phyloP scores from a whole-genome alignment of 129 eudicot species.

The Glebionis coronaria region DNA sequence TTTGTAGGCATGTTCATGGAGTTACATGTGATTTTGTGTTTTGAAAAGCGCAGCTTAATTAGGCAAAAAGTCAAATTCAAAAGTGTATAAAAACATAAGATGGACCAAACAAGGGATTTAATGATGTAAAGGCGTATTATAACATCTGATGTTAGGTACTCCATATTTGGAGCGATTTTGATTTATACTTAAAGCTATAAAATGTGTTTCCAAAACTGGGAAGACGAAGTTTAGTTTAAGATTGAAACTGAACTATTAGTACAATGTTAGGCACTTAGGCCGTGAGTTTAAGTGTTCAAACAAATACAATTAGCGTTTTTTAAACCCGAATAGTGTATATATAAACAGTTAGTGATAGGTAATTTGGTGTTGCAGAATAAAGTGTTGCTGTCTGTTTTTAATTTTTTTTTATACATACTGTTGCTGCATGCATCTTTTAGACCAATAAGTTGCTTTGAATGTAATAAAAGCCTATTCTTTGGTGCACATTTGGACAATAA shows the following conservation, averaged over 20 bases:
- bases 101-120: background rate
- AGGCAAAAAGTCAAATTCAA: background rate
- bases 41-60: background rate
- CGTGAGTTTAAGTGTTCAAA: no score
- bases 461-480: constrained; percentile 16
- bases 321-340: no score
- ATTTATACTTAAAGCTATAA: background rate
- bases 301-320: no score
- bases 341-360: no score
- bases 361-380: no score
- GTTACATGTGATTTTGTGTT: background rate
- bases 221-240: no score
- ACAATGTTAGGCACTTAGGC: no score
- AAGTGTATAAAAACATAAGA: background rate
- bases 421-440: constrained; percentile 16
- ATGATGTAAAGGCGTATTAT: background rate
- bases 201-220: background rate
- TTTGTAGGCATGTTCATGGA: background rate
- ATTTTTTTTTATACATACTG: no score
- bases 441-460: constrained; percentile 9
- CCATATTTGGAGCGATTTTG: background rate
- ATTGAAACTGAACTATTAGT: no score
- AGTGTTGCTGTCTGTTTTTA: no score
- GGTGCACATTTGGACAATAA: background rate
- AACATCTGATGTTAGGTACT: background rate